Percentiles rank a stretch among this genome's conserved stretches.
Conservation (phyloP, 345 rosid species). For the Murraya koenigii region DNA sequence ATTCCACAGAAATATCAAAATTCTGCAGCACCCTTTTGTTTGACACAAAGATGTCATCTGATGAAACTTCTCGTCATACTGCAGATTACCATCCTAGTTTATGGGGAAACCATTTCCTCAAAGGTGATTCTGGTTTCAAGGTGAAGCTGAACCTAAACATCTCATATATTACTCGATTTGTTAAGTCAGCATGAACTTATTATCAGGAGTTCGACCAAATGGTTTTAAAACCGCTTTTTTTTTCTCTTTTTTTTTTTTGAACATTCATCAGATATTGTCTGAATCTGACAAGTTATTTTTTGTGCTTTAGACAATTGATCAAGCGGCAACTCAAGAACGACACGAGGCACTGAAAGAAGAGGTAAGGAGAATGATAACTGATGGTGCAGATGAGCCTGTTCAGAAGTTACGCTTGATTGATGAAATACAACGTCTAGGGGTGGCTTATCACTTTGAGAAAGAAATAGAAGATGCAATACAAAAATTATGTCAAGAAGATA, state of each 20-base stretch:
- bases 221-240: background rate
- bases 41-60: background rate
- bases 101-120: constrained; percentile 28
- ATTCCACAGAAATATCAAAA: background rate
- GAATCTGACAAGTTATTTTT: background rate
- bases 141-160: background rate
- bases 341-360: constrained; percentile 15
- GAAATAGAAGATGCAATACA: constrained; percentile 23
- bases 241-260: too few species aligned
- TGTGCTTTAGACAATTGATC: constrained; percentile 4
- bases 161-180: background rate
- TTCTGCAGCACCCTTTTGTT: background rate
- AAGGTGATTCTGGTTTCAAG: background rate
- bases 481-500: background rate
- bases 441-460: constrained; percentile 23
- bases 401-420: constrained; percentile 29
- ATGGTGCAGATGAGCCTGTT: background rate
- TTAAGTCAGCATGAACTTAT: background rate
- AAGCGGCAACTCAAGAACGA: background rate
- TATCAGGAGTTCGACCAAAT: too few species aligned
- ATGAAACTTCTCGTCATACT: background rate
- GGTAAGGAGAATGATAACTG: constrained; percentile 22
- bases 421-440: constrained; percentile 29
- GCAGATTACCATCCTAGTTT: constrained; percentile 17
- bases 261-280: too few species aligned